Evolutionary conservation across 176 grass and related monocot species (phyloP), one percentile per base, ranked within the genome.

Genomic region (Triticum turgidum): DNA sequence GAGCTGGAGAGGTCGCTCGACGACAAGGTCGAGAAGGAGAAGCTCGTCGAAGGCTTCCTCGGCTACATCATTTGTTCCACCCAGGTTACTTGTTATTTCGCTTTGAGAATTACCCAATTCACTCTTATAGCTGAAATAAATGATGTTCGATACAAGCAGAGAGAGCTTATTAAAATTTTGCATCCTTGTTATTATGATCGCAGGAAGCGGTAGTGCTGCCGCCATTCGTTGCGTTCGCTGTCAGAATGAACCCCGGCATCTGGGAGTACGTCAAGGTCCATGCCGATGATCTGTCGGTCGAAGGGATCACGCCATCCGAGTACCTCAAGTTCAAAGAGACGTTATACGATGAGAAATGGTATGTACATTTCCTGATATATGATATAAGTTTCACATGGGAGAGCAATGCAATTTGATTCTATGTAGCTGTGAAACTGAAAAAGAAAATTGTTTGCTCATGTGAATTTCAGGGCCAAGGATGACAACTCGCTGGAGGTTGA

Each of bases 161-260:
- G 42, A 22, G 33, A 51, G 17, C 11, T 63, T 82, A n/a, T 64
- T 72, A 41, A 45, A 44, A 41, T 56, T 3, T 7, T 22, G 47
- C 35, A 49, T 74, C 9, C 18, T 69, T 59, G 29, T 30, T 30
- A 7, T 21, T 58, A 21, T 84, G 73, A 61, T 80, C 37, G 14
- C 87, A 99, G 97, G 97, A 99, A 88, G 97, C 97, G 8, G 94
- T 90, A 20, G 94, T 96, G 66, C 88, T 99, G 38, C 97, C 97
- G 15, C 97, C 97, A 8, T 85, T 83, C 25, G 87, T 99, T 0
- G 92, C 94, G 4, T 96, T 96, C 73, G 92, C 94, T 2, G 97
- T 99, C 62, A 92, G 97, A 71, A 54, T 87, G 73, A 88, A 99
- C 54, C 97, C 94, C 15, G 94, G 97, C 81, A 87, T 99, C 30